Evolutionary conservation across 1,139 yeast genomes (phyloP), one percentile per base, ranked within the genome.

Genomic region (Scheffersomyces lignicola): DNA sequence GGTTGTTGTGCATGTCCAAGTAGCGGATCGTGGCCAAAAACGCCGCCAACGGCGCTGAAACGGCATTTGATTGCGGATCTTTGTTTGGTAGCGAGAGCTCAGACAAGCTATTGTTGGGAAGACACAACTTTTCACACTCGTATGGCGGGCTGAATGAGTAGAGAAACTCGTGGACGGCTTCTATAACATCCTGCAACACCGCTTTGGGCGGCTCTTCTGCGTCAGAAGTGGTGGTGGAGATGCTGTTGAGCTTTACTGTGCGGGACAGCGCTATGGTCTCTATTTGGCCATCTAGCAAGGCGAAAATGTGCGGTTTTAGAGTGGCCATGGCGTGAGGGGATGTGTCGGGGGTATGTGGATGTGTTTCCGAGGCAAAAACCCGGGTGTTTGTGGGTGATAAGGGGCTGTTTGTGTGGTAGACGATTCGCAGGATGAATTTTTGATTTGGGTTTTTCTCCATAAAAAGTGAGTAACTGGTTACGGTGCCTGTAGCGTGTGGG

Each of bases 1-100:
- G 55, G 52, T 86, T 86, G 43, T 72, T 69, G 48, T 84, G 83
- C 31, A 86, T 62, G 53, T 86, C 92, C 40, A 86, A 60, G 47
- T 81, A 83, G 35, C 77, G 65, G 38, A 85, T 58, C 34, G 65
- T 61, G 16, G 39, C 41, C n/a, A 72, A 52, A 43, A 84, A 60
- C 18, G 59, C 54, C 9, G 58, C 48, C 43, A 84, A 69, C 38
- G 68, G 67, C 1, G 56, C 47, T 0, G 89, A 86, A 7, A 83
- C 56, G 10, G 13, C n/a, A 9, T 9, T 7, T 26, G 29, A 26
- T 10, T 18, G 5, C 11, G 29, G 18, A 10, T n/a, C 18, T 6
- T 7, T 7, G n/a, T 20, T 20, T 9, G n/a, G 8, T 9, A 23
- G 13, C 5, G 29, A 14, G 5, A 26, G 4, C 9, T 60, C 58